A percentile compares a stretch with the other conserved stretches of the same genome.
phyloP scores from a whole-genome alignment of 2,329 filamentous ascomycete species.

The Pseudopithomyces chartarum region DNA sequence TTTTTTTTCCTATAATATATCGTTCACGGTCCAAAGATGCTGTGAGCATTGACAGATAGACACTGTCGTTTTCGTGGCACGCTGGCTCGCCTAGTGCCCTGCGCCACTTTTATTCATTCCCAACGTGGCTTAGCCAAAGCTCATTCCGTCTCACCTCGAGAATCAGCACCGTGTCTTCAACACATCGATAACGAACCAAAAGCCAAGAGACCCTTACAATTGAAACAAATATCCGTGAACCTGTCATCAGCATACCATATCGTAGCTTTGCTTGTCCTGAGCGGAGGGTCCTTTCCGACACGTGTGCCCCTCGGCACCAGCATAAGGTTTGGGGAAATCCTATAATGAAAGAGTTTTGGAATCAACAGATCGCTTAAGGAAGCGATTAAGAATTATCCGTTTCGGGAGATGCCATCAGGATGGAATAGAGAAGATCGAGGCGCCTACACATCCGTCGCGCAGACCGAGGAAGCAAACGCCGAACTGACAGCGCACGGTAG shows the following conservation, averaged over 20 bases:
- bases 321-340: not conserved
- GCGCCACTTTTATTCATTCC: conserved; percentile 1
- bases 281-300: not conserved
- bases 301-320: not conserved
- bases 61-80: no score
- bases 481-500: conserved; percentile 24
- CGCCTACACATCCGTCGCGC: conserved; percentile 39
- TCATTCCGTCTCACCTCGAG: conserved; percentile 10
- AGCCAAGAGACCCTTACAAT: not conserved
- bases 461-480: conserved; percentile 29
- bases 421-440: conserved; percentile 29
- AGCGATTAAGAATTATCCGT: not conserved
- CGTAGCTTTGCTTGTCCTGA: no score
- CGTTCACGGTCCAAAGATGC: not conserved
- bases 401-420: conserved; percentile 24
- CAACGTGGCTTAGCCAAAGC: conserved; percentile 1
- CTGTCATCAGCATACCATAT: not conserved
- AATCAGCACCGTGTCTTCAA: conserved; percentile 20
- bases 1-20: no score
- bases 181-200: not conserved
- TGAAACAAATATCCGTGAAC: not conserved
- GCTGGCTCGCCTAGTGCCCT: not conserved
- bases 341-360: conserved; percentile 14
- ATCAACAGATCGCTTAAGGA: conserved; percentile 2
- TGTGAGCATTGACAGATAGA: not conserved